Conservation (phyloP, 208 protist genomes). For the Acanthamoeba royreba region DNA sequence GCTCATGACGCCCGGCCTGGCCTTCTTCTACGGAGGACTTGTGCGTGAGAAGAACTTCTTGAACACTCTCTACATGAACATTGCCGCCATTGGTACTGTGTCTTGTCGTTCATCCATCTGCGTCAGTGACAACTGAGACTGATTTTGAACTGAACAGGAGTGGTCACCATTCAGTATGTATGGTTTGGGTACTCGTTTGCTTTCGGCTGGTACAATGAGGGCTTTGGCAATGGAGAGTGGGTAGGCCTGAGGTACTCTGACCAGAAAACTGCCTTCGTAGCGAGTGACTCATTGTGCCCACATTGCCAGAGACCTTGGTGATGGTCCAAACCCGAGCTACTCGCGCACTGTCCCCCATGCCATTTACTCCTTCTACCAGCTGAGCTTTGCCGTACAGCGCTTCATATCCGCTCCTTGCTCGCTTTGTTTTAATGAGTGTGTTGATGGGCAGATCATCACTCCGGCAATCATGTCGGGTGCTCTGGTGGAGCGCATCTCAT, state of each 20-base stretch:
- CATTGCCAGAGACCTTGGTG: background rate
- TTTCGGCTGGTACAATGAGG: slow-evolving; percentile 1
- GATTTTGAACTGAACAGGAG: background rate
- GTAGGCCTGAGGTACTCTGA: background rate
- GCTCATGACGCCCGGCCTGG: slow-evolving; percentile 43
- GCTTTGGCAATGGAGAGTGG: background rate
- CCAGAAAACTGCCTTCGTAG: background rate
- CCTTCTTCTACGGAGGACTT: slow-evolving; percentile 39
- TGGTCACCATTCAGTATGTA: slow-evolving; percentile 12
- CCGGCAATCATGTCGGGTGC: slow-evolving; percentile 25
- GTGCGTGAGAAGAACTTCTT: slow-evolving; percentile 43
- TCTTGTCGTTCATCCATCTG: background rate
- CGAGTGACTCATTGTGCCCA: background rate
- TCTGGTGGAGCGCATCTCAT: slow-evolving; percentile 16
- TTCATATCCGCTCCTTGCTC: no score
- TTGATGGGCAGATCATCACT: slow-evolving; percentile 27
- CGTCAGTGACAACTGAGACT: no score
- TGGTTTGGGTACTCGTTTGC: slow-evolving; percentile 39
- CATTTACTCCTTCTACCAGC: slow-evolving; percentile 26
- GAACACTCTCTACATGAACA: slow-evolving; percentile 32
- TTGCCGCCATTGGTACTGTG: background rate
- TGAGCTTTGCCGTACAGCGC: slow-evolving; percentile 8
- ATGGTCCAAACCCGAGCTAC: background rate
- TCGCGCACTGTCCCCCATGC: background rate
- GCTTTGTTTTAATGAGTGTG: no score